Evolutionary conservation across 1,284 basidiomycete species (phyloP).

Genomic region (Cryptococcus amylolentus): DNA sequence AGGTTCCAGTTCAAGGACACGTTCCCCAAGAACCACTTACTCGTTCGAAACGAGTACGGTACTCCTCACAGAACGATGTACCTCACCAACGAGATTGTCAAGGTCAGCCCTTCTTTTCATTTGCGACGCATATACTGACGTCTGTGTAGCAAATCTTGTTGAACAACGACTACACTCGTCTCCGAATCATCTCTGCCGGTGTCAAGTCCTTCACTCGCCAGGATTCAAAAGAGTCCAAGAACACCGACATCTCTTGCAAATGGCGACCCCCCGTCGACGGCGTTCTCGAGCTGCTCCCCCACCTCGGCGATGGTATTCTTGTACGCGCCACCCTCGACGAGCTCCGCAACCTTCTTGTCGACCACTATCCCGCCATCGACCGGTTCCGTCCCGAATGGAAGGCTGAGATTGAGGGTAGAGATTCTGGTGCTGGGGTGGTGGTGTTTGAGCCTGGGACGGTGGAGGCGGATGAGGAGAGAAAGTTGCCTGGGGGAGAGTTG

Average conservation of each 20-base stretch:
- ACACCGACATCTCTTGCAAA: slow-evolving; percentile 53
- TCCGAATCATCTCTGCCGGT: slow-evolving; percentile 86
- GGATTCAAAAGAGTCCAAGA: slow-evolving; percentile 50
- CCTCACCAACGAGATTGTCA: slow-evolving; percentile 80
- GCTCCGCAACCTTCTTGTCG: slow-evolving; percentile 65
- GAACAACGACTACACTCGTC: slow-evolving; percentile 77
- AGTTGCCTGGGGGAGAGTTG: slow-evolving; percentile 61
- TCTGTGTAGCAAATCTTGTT: slow-evolving; percentile 60
- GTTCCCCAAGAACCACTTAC: slow-evolving; percentile 61
- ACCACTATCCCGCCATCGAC: slow-evolving; percentile 71
- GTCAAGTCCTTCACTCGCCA: slow-evolving; percentile 68
- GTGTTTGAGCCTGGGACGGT: slow-evolving; percentile 60
- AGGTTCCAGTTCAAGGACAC: slow-evolving; percentile 68
- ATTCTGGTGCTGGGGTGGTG: slow-evolving; percentile 67
- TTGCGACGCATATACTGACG: not conserved
- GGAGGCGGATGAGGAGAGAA: slow-evolving; percentile 58
- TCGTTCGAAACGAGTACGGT: slow-evolving; percentile 85
- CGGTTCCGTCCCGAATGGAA: slow-evolving; percentile 58
- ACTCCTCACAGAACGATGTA: slow-evolving; percentile 78
- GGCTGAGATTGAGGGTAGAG: slow-evolving; percentile 17
- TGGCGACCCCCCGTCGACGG: slow-evolving; percentile 78
- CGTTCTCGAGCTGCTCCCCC: slow-evolving; percentile 74
- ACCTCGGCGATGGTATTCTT: slow-evolving; percentile 64
- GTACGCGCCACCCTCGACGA: slow-evolving; percentile 60
- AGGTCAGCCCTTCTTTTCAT: slow-evolving; percentile 40